These are phyloP conservation scores for Guillardia theta DNA, from an alignment of 78 protist species.

Conservation along the genomic window DNA sequence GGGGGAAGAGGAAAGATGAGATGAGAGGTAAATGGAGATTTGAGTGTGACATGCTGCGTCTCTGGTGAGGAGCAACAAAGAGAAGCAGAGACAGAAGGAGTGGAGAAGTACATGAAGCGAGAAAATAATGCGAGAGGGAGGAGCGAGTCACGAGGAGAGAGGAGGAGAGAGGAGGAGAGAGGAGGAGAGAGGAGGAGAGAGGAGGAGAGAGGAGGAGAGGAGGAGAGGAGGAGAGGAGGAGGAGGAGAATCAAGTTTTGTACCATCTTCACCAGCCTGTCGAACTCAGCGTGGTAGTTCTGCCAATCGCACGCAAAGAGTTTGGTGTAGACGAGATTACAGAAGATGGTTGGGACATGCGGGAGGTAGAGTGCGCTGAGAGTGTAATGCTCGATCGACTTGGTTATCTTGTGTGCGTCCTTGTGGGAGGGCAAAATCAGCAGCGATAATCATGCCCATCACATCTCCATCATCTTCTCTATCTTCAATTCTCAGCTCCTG, in stretches of 20 bases:
- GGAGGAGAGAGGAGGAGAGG: not conserved
- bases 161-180: not conserved
- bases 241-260: not conserved
- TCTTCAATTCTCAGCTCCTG: too few species aligned
- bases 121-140: not conserved
- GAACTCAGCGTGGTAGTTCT: constrained; percentile 8
- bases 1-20: not conserved
- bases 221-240: not conserved
- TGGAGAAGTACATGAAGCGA: too few species aligned
- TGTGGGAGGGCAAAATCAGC: too few species aligned
- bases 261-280: not conserved
- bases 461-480: too few species aligned
- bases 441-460: too few species aligned
- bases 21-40: too few species aligned
- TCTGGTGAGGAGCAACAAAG: too few species aligned
- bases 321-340: not conserved
- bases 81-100: too few species aligned
- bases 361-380: not conserved
- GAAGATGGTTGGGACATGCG: not conserved
- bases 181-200: not conserved
- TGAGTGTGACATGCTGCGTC: too few species aligned
- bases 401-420: too few species aligned
- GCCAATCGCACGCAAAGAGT: constrained; percentile 31
- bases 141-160: not conserved
- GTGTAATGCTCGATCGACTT: constrained; percentile 7